Evolutionary conservation across 768 basidiomycete genomes (phyloP).

Genomic region (Sarcodon sp.): DNA sequence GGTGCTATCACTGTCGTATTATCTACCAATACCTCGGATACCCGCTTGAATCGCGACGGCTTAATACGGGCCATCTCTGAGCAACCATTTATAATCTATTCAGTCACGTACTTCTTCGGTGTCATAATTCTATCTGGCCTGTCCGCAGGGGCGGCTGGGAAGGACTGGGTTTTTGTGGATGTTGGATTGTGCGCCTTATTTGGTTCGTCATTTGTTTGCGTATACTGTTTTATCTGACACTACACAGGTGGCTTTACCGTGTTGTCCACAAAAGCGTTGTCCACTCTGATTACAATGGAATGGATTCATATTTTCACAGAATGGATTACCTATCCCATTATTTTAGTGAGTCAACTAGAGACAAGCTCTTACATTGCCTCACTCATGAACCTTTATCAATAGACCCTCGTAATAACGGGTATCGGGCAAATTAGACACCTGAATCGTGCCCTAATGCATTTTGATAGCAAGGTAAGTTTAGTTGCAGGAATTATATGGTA

Average conservation of each 20-base stretch:
- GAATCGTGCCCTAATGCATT: conserved; percentile 82
- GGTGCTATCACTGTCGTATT: conserved; percentile 93
- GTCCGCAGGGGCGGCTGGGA: conserved; percentile 52
- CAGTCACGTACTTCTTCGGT: conserved; percentile 43
- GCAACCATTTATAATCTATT: conserved; percentile 64
- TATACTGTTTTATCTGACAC: neutral
- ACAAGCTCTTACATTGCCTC: neutral
- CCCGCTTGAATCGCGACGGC: conserved; percentile 51
- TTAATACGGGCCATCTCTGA: conserved; percentile 61
- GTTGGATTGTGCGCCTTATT: conserved; percentile 81
- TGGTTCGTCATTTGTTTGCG: conserved; percentile 27
- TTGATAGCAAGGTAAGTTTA: conserved; percentile 74
- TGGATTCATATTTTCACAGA: conserved; percentile 67
- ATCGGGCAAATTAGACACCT: conserved; percentile 78
- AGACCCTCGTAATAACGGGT: conserved; percentile 66
- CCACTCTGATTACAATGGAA: conserved; percentile 69
- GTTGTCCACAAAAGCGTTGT: conserved; percentile 84
- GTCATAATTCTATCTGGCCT: conserved; percentile 50
- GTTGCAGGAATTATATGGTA: neutral
- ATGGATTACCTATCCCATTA: conserved; percentile 75
- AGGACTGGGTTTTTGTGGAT: conserved; percentile 68
- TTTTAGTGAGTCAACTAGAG: conserved; percentile 34
- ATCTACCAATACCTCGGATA: conserved; percentile 59
- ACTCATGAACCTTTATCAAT: conserved; percentile 1
- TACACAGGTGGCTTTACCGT: conserved; percentile 83